Evolutionary conservation across 1,284 basidiomycete genomes (phyloP), one percentile per base, ranked within the genome.

Genomic region (Mycosarcoma mackinlayi): DNA sequence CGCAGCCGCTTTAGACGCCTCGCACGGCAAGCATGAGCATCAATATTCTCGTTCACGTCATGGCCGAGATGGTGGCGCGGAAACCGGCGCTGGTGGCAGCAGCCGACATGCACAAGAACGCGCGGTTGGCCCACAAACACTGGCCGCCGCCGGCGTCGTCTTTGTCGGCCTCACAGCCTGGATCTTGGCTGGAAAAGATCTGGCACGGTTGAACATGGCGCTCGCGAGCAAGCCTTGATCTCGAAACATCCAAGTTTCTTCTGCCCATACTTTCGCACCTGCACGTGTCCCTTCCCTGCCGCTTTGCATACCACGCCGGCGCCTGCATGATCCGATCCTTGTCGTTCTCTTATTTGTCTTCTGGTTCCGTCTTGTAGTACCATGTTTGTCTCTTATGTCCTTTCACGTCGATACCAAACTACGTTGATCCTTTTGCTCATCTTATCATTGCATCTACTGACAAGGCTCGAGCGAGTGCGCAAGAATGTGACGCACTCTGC

Each of bases 101-200:
- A 24, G 44, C 25, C 37, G 48, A 18, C 41, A 58, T 40, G 24
- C 50, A 23, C 55, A 69, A 16, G 59, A 58, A 30, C 52, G 51
- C n/a, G 46, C 27, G 1, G 54, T 56, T 6, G 54, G 38, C 9
- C 59, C 54, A 4, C 52, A 50, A n/a, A 55, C 63, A 28, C 30
- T 65, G 19, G 68, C 57, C 24, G 73, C 68, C n/a, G 69, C 70
- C 23, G 66, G 73, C 21, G 63, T 70, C 25, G 59, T 75, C 6
- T 59, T 70, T 16, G 50, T 75, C 19, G 73, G 73, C 23, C 40
- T 75, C 28, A 59, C 73, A 14, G 73, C 73, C 0, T 75, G 64
- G 64, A 59, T 75, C 23, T 46, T 75, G 45, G 59, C 70, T 5
- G 70, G 70, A 28, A 71, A 68, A 27, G 63, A 66, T 40, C n/a